phyloP scores from a whole-genome alignment of 352 stramenopile species.

The Phytophthora idaei region DNA sequence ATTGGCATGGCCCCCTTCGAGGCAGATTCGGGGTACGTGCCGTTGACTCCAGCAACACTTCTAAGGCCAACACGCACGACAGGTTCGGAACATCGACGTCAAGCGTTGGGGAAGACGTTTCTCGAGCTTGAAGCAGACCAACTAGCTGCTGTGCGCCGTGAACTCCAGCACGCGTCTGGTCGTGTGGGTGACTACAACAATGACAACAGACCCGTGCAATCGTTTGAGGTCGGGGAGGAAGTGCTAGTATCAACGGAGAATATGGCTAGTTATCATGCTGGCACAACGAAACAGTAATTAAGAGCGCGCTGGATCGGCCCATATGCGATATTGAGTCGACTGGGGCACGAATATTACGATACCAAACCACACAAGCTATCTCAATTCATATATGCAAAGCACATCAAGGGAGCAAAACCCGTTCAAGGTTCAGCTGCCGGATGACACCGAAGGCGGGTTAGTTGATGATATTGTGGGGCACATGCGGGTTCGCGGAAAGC shows the following conservation, averaged over 20 bases:
- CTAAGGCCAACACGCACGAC: background rate
- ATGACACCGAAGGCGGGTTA: background rate
- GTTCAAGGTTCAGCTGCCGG: constrained; percentile 5
- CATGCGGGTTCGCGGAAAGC: background rate
- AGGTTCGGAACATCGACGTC: background rate
- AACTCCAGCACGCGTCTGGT: background rate
- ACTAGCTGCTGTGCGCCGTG: background rate
- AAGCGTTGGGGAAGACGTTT: constrained; percentile 3
- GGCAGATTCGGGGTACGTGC: constrained; percentile 17
- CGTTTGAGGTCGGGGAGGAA: constrained; percentile 13
- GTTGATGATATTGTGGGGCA: background rate
- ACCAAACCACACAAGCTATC: background rate
- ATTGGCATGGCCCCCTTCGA: constrained; percentile 25
- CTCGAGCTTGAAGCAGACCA: constrained; percentile 6
- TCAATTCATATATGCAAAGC: constrained; percentile 7
- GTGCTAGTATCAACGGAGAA: background rate
- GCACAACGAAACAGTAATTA: background rate
- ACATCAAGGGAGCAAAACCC: background rate
- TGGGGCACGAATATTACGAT: background rate
- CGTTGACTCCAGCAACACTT: background rate
- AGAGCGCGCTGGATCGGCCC: background rate
- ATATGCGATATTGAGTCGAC: background rate
- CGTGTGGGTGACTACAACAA: constrained; percentile 18
- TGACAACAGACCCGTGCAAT: background rate
- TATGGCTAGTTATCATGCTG: background rate